Percentiles rank a stretch among this genome's conserved stretches.
Conservation (phyloP, 2,329 filamentous ascomycete species). For the Macrophomina tecta region DNA sequence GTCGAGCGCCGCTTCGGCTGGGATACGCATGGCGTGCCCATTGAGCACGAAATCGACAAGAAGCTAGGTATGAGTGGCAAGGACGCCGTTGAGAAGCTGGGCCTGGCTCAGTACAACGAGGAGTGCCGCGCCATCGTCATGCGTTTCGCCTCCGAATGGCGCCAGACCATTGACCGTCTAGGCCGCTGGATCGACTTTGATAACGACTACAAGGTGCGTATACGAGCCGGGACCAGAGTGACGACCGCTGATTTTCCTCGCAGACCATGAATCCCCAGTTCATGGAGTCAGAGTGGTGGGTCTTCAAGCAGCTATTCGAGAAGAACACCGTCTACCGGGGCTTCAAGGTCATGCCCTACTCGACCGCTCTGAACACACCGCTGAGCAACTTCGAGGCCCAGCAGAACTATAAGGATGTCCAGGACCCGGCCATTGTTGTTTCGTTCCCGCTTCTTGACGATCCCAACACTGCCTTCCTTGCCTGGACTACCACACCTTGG, state of each 20-base stretch:
- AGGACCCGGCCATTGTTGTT: slow-evolving; percentile 88
- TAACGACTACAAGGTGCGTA: slow-evolving; percentile 84
- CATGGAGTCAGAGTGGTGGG: slow-evolving; percentile 98
- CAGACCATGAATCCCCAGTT: slow-evolving; percentile 92
- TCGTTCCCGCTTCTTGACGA: slow-evolving; percentile 84
- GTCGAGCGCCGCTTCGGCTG: slow-evolving; percentile 93
- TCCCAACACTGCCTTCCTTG: slow-evolving; percentile 75
- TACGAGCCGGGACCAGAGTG: background rate
- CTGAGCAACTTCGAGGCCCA: slow-evolving; percentile 93
- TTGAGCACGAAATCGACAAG: slow-evolving; percentile 98
- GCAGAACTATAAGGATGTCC: slow-evolving; percentile 93
- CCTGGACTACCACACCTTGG: slow-evolving; percentile 92
- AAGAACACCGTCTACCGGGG: slow-evolving; percentile 90
- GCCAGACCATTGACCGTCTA: slow-evolving; percentile 82
- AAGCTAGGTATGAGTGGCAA: slow-evolving; percentile 87
- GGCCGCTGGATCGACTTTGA: slow-evolving; percentile 98
- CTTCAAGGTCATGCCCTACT: slow-evolving; percentile 93
- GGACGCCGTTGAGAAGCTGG: slow-evolving; percentile 84
- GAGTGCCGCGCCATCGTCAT: slow-evolving; percentile 94
- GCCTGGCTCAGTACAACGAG: slow-evolving; percentile 86
- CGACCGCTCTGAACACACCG: slow-evolving; percentile 85
- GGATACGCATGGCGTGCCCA: slow-evolving; percentile 93
- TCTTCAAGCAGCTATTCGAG: slow-evolving; percentile 90
- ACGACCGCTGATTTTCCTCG: slow-evolving; percentile 4
- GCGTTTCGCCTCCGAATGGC: slow-evolving; percentile 87